A percentile compares a stretch with the other conserved stretches of the same genome.
These are phyloP conservation scores for Medicago truncatula DNA, from an alignment of 306 rosid species.

Conservation along the genomic window MtrunA17r5.0-ANR NC_053042.1:50633501-50634000, in stretches of 20 bases:
- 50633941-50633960: constrained; percentile 97
- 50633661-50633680: constrained; percentile 97
- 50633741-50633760: constrained; percentile 94
- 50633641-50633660: constrained; percentile 99
- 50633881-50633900: constrained; percentile 75
- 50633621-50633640: constrained; percentile 96
- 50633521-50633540: constrained; percentile 96
- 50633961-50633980: constrained; percentile 90
- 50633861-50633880: constrained; percentile 96
- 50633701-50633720: constrained; percentile 95
- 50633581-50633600: constrained; percentile 96
- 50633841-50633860: constrained; percentile 92
- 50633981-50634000: constrained; percentile 77
- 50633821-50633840: constrained; percentile 86
- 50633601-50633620: constrained; percentile 86
- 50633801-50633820: constrained; percentile 77
- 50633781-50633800: constrained; percentile 78
- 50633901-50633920: constrained; percentile 77
- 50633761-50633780: constrained; percentile 79
- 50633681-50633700: constrained; percentile 89
- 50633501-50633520: constrained; percentile 95
- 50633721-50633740: constrained; percentile 90
- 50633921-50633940: constrained; percentile 97
- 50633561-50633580: constrained; percentile 92
- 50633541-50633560: constrained; percentile 98